Evolutionary conservation across 2,329 filamentous ascomycete species (phyloP), one percentile per base, ranked within the genome.

Genomic region (Claviceps paspali): DNA sequence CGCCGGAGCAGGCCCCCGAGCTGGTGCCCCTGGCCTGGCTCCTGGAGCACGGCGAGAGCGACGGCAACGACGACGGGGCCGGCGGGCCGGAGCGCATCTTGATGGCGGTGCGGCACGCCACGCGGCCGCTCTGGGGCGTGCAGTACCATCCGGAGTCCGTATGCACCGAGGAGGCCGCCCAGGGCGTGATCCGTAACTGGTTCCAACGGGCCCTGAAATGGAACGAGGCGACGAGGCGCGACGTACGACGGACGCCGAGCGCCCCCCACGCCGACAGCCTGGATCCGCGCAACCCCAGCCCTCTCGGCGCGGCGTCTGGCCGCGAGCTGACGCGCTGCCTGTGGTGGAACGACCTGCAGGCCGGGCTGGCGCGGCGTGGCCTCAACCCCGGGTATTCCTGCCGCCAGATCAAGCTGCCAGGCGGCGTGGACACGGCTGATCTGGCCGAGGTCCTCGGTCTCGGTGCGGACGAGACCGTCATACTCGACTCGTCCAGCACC

Each of bases 101-200:
- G n/a, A 92, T 92, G 83, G 82, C 72, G 0, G 74, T 79, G 12
- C 73, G 67, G 44, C 85, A 93, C 53, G 59, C 53, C 14, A 51
- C 45, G 1, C 78, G 75, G 45, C 86, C 87, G 0, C 82, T 88
- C 44, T 92, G 82, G 78, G 87, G 82, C 0, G 67, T 94, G 14
- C 87, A 94, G 52, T 94, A 91, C 49, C 86, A 94, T 51, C 86
- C 86, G 0, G 86, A 95, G 55, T 93, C 84, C 0, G 73, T 85
- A 11, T 93, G 85, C 54, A 92, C 86, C 4, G 81, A 83, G 28
- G 59, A 65, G 3, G 68, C 70, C 41, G 78, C 81, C 2, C 70
- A 68, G 15, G 60, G 62, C 11, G 64, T 93, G 19, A 64, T 93
- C 26, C 57, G 57, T 35, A 84, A 82, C 49, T 94, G 86, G 84